Conservation (phyloP, 495 filamentous ascomycete genomes). For the Tuber umbilicatum region DNA sequence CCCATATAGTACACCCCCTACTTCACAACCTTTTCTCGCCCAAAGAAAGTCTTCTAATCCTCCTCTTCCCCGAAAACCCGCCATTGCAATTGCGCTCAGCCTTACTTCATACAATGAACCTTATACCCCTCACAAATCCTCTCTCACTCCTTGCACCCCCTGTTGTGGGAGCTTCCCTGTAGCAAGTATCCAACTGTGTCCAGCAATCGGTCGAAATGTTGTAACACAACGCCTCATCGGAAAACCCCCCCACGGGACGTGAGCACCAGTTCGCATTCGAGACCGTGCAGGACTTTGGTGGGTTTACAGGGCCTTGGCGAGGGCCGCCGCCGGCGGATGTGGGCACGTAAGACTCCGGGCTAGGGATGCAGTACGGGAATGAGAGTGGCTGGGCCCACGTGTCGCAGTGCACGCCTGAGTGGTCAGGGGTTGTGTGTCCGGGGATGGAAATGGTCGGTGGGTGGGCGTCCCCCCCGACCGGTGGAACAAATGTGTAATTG, state of each 20-base stretch:
- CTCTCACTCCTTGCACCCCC: constrained; percentile 60
- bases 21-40: background rate
- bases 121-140: constrained; percentile 39
- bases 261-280: constrained; percentile 69
- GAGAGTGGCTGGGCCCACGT: constrained; percentile 48
- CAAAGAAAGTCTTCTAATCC: background rate
- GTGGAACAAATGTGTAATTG: constrained; percentile 57
- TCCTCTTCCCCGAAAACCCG: background rate
- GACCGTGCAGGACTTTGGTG: constrained; percentile 53
- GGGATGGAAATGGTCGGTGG: constrained; percentile 55
- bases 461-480: constrained; percentile 46
- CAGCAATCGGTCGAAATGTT: constrained; percentile 52
- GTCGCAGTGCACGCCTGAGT: constrained; percentile 56
- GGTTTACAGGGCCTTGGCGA: no score
- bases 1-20: no score
- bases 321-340: constrained; percentile 21
- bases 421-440: constrained; percentile 51
- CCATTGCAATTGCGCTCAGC: constrained; percentile 15
- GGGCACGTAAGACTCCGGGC: constrained; percentile 52
- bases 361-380: constrained; percentile 53
- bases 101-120: constrained; percentile 11
- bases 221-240: constrained; percentile 51
- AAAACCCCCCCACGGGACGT: constrained; percentile 52
- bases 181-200: constrained; percentile 54
- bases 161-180: constrained; percentile 51